Conservation (phyloP, 148 eudicot species). For the Dianthus caryophyllus region DNA sequence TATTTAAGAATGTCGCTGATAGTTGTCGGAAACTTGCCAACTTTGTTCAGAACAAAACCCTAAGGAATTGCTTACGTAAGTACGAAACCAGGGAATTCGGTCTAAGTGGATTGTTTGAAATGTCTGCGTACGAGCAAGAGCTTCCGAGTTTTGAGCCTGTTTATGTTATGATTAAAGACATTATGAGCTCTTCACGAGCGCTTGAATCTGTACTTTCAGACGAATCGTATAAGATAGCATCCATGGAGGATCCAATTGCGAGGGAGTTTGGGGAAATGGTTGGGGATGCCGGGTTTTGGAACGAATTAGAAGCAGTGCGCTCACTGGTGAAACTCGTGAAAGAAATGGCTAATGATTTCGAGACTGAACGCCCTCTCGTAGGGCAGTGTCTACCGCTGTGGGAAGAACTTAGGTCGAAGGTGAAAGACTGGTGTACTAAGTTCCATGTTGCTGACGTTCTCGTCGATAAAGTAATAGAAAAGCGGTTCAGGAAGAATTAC, state of each 20-base stretch:
- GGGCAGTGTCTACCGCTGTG: slow-evolving; percentile 92
- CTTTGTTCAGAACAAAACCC: slow-evolving; percentile 63
- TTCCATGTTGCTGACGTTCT: slow-evolving; percentile 49
- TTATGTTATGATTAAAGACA: slow-evolving; percentile 57
- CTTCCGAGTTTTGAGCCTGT: slow-evolving; percentile 42
- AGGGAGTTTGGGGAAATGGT: slow-evolving; percentile 75
- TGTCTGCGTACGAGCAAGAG: slow-evolving; percentile 35
- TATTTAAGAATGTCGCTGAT: slow-evolving; percentile 62
- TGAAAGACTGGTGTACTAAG: slow-evolving; percentile 74
- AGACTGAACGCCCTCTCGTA: slow-evolving; percentile 61
- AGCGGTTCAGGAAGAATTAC: slow-evolving; percentile 71
- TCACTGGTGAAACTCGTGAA: slow-evolving; percentile 62
- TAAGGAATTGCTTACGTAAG: slow-evolving; percentile 57
- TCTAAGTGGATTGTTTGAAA: slow-evolving; percentile 43
- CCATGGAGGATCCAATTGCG: slow-evolving; percentile 70
- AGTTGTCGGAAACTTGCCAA: slow-evolving; percentile 63
- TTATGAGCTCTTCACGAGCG: slow-evolving; percentile 61
- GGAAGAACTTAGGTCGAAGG: slow-evolving; percentile 69
- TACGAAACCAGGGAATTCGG: slow-evolving; percentile 68
- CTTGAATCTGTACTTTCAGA: slow-evolving; percentile 60
- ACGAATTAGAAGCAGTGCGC: slow-evolving; percentile 71
- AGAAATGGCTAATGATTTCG: slow-evolving; percentile 68
- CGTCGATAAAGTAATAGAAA: slow-evolving; percentile 58
- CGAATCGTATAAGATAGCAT: slow-evolving; percentile 58
- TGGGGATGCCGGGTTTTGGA: slow-evolving; percentile 83